Conservation (phyloP, 208 protist genomes). For the Acanthamoeba castellanii region DNA sequence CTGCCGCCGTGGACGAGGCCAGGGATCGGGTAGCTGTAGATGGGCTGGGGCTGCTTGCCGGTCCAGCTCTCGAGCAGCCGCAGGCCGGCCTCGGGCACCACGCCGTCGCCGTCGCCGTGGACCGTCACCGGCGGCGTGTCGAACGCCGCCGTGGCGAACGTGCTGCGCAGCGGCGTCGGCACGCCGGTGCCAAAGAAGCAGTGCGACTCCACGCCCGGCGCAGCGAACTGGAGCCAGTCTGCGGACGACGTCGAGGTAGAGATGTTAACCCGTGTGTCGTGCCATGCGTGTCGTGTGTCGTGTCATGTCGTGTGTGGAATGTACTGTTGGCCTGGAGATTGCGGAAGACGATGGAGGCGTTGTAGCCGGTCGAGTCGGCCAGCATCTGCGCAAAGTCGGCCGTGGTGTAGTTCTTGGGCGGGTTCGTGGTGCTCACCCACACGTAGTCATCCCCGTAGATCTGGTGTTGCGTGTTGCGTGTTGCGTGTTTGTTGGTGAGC, state of each 20-base stretch:
- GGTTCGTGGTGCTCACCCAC: neutral
- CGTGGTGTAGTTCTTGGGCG: conserved; percentile 20
- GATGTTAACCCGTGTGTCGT: too few relatives aligned
- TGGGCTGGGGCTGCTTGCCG: conserved; percentile 7
- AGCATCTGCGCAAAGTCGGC: conserved; percentile 8
- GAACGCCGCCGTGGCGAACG: neutral
- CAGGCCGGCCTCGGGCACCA: neutral
- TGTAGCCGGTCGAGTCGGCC: neutral
- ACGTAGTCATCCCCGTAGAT: neutral
- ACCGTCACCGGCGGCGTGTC: neutral
- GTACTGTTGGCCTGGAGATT: neutral
- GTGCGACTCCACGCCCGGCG: conserved; percentile 13
- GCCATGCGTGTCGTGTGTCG: too few relatives aligned
- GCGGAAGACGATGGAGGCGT: neutral
- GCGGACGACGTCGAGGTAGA: too few relatives aligned
- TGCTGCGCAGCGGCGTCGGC: neutral
- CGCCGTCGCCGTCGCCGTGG: neutral
- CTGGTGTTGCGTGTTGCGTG: neutral
- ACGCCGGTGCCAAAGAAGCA: conserved; percentile 12
- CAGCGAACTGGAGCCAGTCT: neutral
- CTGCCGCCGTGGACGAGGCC: neutral
- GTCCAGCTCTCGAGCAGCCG: neutral
- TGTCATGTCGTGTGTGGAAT: too few relatives aligned
- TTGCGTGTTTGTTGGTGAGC: too few relatives aligned
- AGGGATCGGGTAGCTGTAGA: conserved; percentile 11